Evolutionary conservation across 176 grass and related monocot genomes (phyloP).

Genomic region (Coix lacrymajobi): DNA sequence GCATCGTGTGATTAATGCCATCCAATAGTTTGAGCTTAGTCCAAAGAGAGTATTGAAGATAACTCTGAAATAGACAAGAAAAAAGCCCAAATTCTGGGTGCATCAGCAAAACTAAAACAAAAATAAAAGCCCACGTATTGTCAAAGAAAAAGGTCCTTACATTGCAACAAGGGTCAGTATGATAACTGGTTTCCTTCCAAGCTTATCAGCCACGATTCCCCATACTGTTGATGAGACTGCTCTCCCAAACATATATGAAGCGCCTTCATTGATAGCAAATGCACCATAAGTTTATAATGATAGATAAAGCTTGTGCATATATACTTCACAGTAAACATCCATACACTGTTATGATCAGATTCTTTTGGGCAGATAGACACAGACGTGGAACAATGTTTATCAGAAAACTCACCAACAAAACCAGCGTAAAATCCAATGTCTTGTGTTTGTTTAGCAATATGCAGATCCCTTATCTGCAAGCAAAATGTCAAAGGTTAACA

Average conservation of each 20-base stretch:
- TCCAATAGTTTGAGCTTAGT: slow-evolving; percentile 65
- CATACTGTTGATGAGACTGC: slow-evolving; percentile 55
- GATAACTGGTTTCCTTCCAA: slow-evolving; percentile 69
- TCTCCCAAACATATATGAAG: slow-evolving; percentile 73
- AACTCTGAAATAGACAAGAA: slow-evolving; percentile 30
- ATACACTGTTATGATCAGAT: neutral
- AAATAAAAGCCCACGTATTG: neutral
- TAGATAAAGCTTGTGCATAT: neutral
- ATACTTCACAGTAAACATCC: neutral
- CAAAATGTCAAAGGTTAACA: neutral
- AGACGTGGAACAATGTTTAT: neutral
- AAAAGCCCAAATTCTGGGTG: slow-evolving; percentile 10
- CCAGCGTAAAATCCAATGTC: slow-evolving; percentile 83
- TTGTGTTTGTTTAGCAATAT: slow-evolving; percentile 59
- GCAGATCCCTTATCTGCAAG: slow-evolving; percentile 55
- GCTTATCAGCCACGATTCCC: slow-evolving; percentile 64
- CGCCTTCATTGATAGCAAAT: slow-evolving; percentile 42
- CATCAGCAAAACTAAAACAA: slow-evolving; percentile 2
- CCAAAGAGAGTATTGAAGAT: slow-evolving; percentile 68
- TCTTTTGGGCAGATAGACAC: neutral
- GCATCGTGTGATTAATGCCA: slow-evolving; percentile 50
- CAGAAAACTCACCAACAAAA: slow-evolving; percentile 55
- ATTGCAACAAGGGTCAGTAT: slow-evolving; percentile 44
- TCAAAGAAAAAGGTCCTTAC: slow-evolving; percentile 37
- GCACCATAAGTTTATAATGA: neutral